phyloP scores from a whole-genome alignment of 1,284 basidiomycete species.

The Rhodotorula glutinis region DNA sequence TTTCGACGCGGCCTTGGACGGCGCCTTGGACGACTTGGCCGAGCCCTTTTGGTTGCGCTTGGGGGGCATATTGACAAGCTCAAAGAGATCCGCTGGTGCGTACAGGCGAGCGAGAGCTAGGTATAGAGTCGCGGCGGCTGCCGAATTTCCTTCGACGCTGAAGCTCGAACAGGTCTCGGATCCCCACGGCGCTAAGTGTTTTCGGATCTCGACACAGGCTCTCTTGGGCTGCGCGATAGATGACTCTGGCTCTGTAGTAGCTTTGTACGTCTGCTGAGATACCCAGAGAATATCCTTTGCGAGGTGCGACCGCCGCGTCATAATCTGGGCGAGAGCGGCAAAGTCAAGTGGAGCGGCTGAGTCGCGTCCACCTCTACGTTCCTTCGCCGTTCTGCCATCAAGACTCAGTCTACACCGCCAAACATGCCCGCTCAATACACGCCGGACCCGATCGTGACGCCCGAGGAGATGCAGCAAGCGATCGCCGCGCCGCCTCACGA shows the following conservation, averaged over 20 bases:
- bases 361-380: no score
- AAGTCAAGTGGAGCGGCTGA: no score
- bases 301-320: no score
- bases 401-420: no score
- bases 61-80: conserved; percentile 7
- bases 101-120: neutral
- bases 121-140: neutral
- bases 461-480: neutral
- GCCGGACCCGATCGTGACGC: conserved; percentile 26
- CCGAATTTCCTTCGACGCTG: neutral
- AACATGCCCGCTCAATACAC: conserved; percentile 22
- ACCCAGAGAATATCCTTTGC: no score
- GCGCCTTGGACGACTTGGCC: conserved; percentile 28
- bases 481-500: conserved; percentile 1
- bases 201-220: no score
- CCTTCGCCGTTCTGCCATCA: no score
- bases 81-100: neutral
- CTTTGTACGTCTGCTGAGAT: no score
- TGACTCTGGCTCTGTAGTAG: no score
- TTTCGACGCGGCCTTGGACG: conserved; percentile 31
- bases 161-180: neutral
- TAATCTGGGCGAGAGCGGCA: no score
- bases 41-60: conserved; percentile 32
- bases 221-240: no score
- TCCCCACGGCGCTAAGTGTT: neutral